Evolutionary conservation across 768 basidiomycete genomes (phyloP).

Genomic region (Chalciporus pseudorubinellus): DNA sequence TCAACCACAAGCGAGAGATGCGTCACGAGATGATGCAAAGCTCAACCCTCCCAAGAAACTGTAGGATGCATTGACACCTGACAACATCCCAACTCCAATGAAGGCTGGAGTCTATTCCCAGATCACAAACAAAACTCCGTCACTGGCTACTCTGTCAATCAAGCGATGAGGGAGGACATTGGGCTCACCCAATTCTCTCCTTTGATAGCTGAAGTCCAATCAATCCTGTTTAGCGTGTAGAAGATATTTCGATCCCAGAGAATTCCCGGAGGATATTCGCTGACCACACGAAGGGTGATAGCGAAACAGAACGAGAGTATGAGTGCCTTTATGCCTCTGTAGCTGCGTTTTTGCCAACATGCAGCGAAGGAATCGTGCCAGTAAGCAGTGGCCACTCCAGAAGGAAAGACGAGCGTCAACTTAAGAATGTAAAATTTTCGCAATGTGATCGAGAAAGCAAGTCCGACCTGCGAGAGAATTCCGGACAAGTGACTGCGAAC

Average conservation of each 20-base stretch:
- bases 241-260: slow-evolving; percentile 64
- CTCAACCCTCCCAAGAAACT: slow-evolving; percentile 48
- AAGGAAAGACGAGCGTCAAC: slow-evolving; percentile 63
- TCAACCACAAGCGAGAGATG: background rate
- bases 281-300: slow-evolving; percentile 53
- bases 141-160: background rate
- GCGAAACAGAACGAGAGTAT: slow-evolving; percentile 44
- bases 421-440: slow-evolving; percentile 61
- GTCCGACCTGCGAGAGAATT: no score
- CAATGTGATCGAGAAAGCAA: slow-evolving; percentile 65
- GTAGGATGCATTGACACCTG: slow-evolving; percentile 54
- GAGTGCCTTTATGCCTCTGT: slow-evolving; percentile 47
- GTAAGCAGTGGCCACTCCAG: slow-evolving; percentile 65
- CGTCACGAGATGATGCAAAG: background rate
- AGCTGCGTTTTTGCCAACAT: slow-evolving; percentile 49
- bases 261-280: slow-evolving; percentile 59
- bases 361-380: slow-evolving; percentile 61
- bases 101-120: slow-evolving; percentile 50
- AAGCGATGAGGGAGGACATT: background rate
- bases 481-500: no score
- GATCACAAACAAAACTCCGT: slow-evolving; percentile 26
- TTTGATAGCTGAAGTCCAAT: slow-evolving; percentile 58
- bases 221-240: slow-evolving; percentile 56
- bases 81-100: slow-evolving; percentile 60
- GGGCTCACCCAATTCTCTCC: slow-evolving; percentile 56